Evolutionary conservation across 768 basidiomycete species (phyloP).

Genomic region (Leccinellum albellum): DNA sequence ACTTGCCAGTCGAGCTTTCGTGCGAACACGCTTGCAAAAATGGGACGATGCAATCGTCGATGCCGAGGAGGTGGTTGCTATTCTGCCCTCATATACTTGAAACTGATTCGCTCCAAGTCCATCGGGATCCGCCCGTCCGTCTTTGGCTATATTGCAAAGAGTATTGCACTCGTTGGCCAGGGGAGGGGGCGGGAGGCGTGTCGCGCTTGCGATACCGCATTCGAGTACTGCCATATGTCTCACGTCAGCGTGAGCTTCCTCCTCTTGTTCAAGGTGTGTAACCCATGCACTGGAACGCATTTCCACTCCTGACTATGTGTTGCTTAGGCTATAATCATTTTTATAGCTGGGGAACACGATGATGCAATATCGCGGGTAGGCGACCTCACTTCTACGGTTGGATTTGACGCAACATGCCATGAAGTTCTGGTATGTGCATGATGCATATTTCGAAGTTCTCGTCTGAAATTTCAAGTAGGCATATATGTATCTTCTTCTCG

Average conservation of each 20-base stretch:
- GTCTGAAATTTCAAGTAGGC: not conserved
- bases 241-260: not conserved
- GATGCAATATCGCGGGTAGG: not conserved
- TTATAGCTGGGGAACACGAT: not conserved
- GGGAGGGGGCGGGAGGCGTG: not conserved
- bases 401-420: not conserved
- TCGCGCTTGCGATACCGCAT: not conserved
- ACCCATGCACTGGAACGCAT: not conserved
- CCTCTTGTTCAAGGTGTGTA: not conserved
- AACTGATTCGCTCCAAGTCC: not conserved
- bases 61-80: not conserved
- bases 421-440: not conserved
- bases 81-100: not conserved
- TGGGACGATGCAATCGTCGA: not conserved
- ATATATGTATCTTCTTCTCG: not conserved
- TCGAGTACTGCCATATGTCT: not conserved
- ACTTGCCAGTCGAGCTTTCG: not conserved
- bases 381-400: not conserved
- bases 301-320: not conserved
- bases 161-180: not conserved
- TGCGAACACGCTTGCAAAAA: not conserved
- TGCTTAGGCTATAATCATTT: not conserved
- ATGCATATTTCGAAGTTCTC: not conserved
- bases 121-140: not conserved
- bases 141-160: not conserved